Conservation (phyloP, 1,284 basidiomycete genomes). For the Moesziomyces antarcticus region DNA sequence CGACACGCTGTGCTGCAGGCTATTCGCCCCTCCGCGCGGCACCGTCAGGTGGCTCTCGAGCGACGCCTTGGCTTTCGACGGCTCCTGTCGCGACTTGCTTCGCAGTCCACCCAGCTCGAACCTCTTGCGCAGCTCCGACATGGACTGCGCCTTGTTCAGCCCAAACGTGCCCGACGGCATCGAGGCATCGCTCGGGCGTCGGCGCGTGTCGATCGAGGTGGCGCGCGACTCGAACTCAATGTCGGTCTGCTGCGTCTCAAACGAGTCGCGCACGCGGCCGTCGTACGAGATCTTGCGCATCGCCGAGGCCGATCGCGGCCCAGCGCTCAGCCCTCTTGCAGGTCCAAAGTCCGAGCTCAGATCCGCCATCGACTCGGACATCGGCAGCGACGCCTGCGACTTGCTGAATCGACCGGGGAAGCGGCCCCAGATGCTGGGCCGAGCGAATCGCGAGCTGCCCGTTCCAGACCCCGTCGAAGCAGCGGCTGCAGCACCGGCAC, state of each 20-base stretch:
- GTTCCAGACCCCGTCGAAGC: constrained; percentile 7
- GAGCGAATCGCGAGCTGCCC: constrained; percentile 15
- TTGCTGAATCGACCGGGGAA: constrained; percentile 41
- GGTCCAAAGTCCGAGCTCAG: constrained; percentile 21
- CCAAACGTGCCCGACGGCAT: constrained; percentile 4
- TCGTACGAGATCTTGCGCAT: constrained; percentile 46
- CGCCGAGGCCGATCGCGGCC: constrained; percentile 37
- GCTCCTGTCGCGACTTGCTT: constrained; percentile 17
- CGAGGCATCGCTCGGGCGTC: constrained; percentile 26
- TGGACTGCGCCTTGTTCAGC: constrained; percentile 34
- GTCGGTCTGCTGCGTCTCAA: constrained; percentile 47
- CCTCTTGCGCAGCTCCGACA: constrained; percentile 35
- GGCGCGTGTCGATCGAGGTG: constrained; percentile 33
- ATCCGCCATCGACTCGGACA: constrained; percentile 23
- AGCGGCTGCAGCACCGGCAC: constrained; percentile 1
- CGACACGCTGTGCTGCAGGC: constrained; percentile 15
- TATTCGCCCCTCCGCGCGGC: constrained; percentile 6
- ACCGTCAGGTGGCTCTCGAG: constrained; percentile 22
- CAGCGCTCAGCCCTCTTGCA: constrained; percentile 15
- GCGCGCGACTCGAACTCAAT: constrained; percentile 46
- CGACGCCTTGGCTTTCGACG: constrained; percentile 20
- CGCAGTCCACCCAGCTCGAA: constrained; percentile 23
- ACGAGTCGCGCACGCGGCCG: constrained; percentile 33
- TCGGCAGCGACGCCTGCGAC: constrained; percentile 41
- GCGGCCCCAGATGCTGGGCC: constrained; percentile 37